A percentile compares a stretch with the other conserved stretches of the same genome.
These are phyloP conservation scores for Galerina marginata DNA, from an alignment of 768 basidiomycete genomes.

Conservation along the genomic window DNA sequence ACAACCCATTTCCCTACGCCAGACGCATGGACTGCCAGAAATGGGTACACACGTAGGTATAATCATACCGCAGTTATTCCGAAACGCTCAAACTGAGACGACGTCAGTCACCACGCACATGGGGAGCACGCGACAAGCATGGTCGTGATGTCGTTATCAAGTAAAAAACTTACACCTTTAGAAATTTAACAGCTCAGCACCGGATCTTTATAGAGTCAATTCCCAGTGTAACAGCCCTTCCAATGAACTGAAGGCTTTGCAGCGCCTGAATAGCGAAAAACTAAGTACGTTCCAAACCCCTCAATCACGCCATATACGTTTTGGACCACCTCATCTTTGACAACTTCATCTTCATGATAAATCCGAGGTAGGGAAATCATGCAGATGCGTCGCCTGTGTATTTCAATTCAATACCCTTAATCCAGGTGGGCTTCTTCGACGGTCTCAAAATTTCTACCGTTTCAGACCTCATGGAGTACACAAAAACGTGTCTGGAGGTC, in stretches of 20 bases:
- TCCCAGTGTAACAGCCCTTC: too few relatives aligned
- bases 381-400: too few relatives aligned
- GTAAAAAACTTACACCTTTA: neutral
- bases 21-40: too few relatives aligned
- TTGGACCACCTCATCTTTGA: neutral
- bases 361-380: neutral
- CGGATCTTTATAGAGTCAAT: too few relatives aligned
- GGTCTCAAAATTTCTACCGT: conserved; percentile 1
- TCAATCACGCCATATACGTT: neutral
- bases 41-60: too few relatives aligned
- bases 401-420: neutral
- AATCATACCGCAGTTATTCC: too few relatives aligned
- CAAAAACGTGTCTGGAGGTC: conserved; percentile 8
- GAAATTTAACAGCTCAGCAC: too few relatives aligned
- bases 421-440: conserved; percentile 1
- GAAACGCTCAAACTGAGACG: neutral
- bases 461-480: neutral
- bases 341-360: conserved; percentile 2
- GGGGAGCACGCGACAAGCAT: neutral
- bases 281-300: neutral
- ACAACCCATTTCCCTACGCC: too few relatives aligned
- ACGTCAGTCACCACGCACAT: neutral
- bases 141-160: neutral
- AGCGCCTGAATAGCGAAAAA: too few relatives aligned
- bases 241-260: too few relatives aligned